phyloP scores from a whole-genome alignment of 441 rosid species.

The Capsella rubella region DNA sequence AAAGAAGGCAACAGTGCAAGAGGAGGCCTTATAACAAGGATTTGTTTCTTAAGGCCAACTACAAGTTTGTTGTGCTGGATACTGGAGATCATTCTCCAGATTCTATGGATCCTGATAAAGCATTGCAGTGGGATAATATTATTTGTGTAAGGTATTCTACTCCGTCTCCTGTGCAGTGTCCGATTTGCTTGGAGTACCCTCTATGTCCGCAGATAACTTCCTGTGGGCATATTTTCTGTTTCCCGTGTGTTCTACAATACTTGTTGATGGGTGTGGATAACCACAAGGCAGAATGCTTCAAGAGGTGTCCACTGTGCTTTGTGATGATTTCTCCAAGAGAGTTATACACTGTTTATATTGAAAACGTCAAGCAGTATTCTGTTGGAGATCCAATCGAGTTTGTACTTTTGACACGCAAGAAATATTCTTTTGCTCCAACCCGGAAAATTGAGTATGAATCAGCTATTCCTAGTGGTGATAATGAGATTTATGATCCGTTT shows the following conservation, averaged over 20 bases:
- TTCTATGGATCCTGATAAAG: slow-evolving; percentile 90
- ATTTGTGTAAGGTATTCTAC: slow-evolving; percentile 85
- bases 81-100: slow-evolving; percentile 74
- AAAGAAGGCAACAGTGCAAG: slow-evolving; percentile 73
- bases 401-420: slow-evolving; percentile 80
- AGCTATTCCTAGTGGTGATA: slow-evolving; percentile 38
- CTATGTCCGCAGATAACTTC: slow-evolving; percentile 95
- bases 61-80: slow-evolving; percentile 91
- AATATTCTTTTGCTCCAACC: slow-evolving; percentile 67
- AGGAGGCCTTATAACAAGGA: slow-evolving; percentile 90
- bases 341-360: slow-evolving; percentile 74
- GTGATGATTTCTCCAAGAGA: slow-evolving; percentile 87
- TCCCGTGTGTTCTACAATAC: slow-evolving; percentile 88
- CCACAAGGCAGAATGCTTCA: slow-evolving; percentile 67
- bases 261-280: slow-evolving; percentile 79
- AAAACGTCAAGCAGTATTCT: slow-evolving; percentile 67
- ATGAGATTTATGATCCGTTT: slow-evolving; percentile 60
- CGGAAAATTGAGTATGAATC: slow-evolving; percentile 51
- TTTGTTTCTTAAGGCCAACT: slow-evolving; percentile 95
- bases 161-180: slow-evolving; percentile 85
- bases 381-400: slow-evolving; percentile 80
- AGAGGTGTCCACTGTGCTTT: slow-evolving; percentile 96
- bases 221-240: slow-evolving; percentile 97
- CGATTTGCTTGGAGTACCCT: slow-evolving; percentile 94
- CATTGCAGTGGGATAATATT: slow-evolving; percentile 90